phyloP scores from a whole-genome alignment of 139 green algal species.

The Raphidocelis subcapitata region DNA sequence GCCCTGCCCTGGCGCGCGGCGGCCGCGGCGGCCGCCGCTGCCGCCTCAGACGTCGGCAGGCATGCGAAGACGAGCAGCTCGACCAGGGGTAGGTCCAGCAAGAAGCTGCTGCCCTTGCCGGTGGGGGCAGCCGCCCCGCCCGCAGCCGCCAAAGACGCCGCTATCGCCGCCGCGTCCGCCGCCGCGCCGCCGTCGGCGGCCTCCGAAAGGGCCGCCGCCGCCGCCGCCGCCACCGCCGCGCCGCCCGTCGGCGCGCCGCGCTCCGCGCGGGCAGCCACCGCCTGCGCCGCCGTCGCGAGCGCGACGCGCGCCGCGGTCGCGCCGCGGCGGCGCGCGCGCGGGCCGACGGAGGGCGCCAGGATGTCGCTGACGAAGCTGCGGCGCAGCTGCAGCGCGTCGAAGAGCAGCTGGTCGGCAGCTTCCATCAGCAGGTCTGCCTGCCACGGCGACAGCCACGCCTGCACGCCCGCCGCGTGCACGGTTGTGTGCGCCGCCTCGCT shows the following conservation, averaged over 20 bases:
- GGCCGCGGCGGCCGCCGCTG: no score
- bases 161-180: conserved; percentile 6
- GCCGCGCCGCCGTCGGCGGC: background rate
- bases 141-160: background rate
- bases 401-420: conserved; percentile 9
- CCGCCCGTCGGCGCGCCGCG: conserved; percentile 1
- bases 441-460: conserved; percentile 46
- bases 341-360: background rate
- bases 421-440: conserved; percentile 25
- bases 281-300: background rate
- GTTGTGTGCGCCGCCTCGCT: conserved; percentile 24
- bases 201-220: background rate
- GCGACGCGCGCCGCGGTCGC: background rate
- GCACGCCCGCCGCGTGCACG: conserved; percentile 17
- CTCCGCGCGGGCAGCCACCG: background rate
- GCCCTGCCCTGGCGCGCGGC: no score
- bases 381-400: conserved; percentile 1
- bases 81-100: no score
- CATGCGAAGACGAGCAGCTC: no score
- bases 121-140: no score
- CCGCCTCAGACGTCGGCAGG: no score
- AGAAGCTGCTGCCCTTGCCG: no score
- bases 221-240: conserved; percentile 2
- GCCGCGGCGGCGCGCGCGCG: background rate
- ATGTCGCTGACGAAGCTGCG: background rate